phyloP scores from a whole-genome alignment of 2,329 filamentous ascomycete genomes.

The Zalaria obscura region DNA sequence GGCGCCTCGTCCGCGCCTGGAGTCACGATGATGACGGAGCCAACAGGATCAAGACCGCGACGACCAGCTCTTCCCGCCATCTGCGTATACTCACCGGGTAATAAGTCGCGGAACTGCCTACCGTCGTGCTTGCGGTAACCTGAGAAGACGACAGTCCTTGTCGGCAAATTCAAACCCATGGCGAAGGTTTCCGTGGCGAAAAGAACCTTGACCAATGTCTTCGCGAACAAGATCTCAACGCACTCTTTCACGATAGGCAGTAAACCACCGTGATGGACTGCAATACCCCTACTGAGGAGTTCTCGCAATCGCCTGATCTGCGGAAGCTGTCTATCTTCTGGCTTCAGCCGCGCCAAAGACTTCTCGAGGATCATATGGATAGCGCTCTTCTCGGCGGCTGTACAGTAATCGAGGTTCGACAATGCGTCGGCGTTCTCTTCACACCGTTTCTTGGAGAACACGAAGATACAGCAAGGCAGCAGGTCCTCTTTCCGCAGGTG shows the following conservation, averaged over 20 bases:
- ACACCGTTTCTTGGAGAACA: constrained; percentile 95
- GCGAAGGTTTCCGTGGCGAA: constrained; percentile 98
- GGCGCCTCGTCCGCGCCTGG: constrained; percentile 76
- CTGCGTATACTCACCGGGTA: constrained; percentile 94
- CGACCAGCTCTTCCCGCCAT: constrained; percentile 94
- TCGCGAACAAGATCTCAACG: constrained; percentile 91
- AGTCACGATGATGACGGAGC: constrained; percentile 83
- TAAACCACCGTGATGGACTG: constrained; percentile 89
- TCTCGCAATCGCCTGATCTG: constrained; percentile 84
- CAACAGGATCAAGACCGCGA: constrained; percentile 81
- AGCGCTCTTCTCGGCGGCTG: constrained; percentile 82
- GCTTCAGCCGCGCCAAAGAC: constrained; percentile 79
- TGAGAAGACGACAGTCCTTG: constrained; percentile 92
- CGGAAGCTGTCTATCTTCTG: constrained; percentile 77
- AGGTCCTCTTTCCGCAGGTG: constrained; percentile 76
- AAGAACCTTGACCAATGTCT: constrained; percentile 86
- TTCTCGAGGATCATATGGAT: constrained; percentile 97
- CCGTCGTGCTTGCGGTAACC: constrained; percentile 95
- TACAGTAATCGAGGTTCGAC: constrained; percentile 90
- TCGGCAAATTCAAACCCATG: constrained; percentile 93
- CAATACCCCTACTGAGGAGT: constrained; percentile 74
- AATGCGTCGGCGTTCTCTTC: constrained; percentile 95
- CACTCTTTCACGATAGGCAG: constrained; percentile 95
- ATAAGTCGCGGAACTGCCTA: constrained; percentile 74
- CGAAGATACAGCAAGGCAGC: constrained; percentile 89